Evolutionary conservation across 1,284 basidiomycete genomes (phyloP).

Genomic region (Tylopilus sp.): DNA sequence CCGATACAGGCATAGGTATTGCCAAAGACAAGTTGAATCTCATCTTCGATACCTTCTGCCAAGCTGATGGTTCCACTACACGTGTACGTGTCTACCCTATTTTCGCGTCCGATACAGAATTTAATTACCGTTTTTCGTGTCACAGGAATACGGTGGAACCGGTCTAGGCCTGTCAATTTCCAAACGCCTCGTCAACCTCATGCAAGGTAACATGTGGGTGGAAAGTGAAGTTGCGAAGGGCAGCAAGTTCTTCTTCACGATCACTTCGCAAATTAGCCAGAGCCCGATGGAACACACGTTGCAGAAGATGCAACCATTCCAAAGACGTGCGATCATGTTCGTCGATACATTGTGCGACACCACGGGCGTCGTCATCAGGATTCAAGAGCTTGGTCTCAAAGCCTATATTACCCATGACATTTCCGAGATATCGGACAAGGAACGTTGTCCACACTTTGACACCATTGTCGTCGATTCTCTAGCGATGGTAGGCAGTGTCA

Average conservation of each 20-base stretch:
- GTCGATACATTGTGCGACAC: conserved; percentile 89
- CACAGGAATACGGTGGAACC: conserved; percentile 96
- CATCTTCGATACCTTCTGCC: conserved; percentile 99
- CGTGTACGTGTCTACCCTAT: conserved; percentile 60
- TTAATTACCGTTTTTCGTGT: conserved; percentile 34
- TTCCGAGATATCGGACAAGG: conserved; percentile 83
- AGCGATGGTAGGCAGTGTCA: conserved; percentile 71
- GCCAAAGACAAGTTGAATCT: conserved; percentile 98
- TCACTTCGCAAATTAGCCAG: conserved; percentile 85
- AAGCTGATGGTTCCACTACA: conserved; percentile 96
- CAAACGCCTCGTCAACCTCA: conserved; percentile 95
- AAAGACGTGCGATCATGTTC: conserved; percentile 86
- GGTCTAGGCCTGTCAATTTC: conserved; percentile 97
- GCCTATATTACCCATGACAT: conserved; percentile 86
- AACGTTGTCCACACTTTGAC: conserved; percentile 91
- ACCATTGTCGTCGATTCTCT: conserved; percentile 96
- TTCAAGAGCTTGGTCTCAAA: conserved; percentile 86
- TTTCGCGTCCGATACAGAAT: conserved; percentile 18
- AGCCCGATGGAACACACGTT: conserved; percentile 80
- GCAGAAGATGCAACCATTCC: conserved; percentile 82
- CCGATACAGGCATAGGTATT: conserved; percentile 98
- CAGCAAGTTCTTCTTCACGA: conserved; percentile 98
- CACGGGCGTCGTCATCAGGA: conserved; percentile 83
- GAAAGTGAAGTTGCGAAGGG: conserved; percentile 94
- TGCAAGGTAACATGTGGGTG: conserved; percentile 99